Evolutionary conservation across 2,329 filamentous ascomycete genomes (phyloP), one percentile per base, ranked within the genome.

Genomic region (Fusarium subtropicale): DNA sequence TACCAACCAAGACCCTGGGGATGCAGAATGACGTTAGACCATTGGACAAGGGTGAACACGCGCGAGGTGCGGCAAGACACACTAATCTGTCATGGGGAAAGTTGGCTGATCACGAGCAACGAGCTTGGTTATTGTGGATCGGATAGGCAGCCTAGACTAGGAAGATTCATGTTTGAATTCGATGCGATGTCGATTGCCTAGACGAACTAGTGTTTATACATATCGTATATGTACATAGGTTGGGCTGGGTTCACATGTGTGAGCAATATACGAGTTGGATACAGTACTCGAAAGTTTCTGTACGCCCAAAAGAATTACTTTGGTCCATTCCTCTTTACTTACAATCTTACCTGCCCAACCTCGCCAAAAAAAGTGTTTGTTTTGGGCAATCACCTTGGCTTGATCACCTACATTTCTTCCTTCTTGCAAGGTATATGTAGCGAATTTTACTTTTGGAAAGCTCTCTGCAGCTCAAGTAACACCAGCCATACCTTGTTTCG

Each of bases 11-110:
- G 64, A 61, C 56, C 47, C 45, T 48, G 52, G 34, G 42, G 52
- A 61, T 64, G 66, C 66, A 64, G 48, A 69, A 72, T 74, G 72
- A 74, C 72, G 72, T 74, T 70, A 51, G 56, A 54, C 46, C 44
- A 47, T 61, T 63, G 62, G 65, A 58, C 52, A 18, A 53, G 51
- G 45, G 50, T 47, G 56, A 66, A 64, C 72, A 74, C 72, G 69
- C 71, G 72, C 64, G 45, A 66, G 42, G 41, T 48, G 51, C 64
- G 54, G 56, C 60, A 56, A 63, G 68, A 66, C 60, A 63, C 68
- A 56, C 72, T 74, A 74, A 50, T 36, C 64, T 56, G 53, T 45
- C 44, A 56, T 51, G 45, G 72, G 72, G 53, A 56, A 56, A 47
- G 46, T 44, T 61, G 30, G 46, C 20, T 58, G 70, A 73, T 74